These are phyloP conservation scores for Lizonia empirigonia DNA, from an alignment of 2,329 filamentous ascomycete genomes.

Conservation along the genomic window DNA sequence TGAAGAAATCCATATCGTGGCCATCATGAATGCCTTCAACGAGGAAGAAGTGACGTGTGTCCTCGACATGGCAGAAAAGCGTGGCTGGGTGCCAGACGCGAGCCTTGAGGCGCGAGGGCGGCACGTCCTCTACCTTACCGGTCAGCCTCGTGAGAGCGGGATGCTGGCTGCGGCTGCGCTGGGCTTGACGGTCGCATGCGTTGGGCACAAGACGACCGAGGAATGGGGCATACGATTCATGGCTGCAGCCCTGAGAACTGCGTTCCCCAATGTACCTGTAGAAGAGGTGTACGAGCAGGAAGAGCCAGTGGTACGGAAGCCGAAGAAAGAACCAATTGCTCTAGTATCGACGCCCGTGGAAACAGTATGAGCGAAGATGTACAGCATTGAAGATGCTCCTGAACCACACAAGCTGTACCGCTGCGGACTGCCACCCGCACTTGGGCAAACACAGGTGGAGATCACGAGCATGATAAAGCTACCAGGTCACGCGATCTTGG, in stretches of 20 bases:
- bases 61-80: constrained; percentile 32
- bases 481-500: no score
- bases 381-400: no score
- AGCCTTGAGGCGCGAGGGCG: constrained; percentile 27
- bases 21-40: constrained; percentile 52
- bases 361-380: no score
- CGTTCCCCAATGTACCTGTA: constrained; percentile 40
- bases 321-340: neutral
- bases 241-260: constrained; percentile 31
- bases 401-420: no score
- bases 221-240: constrained; percentile 50
- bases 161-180: constrained; percentile 39
- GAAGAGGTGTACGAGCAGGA: constrained; percentile 48
- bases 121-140: constrained; percentile 48
- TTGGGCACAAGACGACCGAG: constrained; percentile 48
- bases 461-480: no score
- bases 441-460: no score
- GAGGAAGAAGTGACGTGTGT: constrained; percentile 46
- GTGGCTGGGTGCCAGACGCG: constrained; percentile 28
- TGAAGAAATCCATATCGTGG: constrained; percentile 35
- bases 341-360: no score
- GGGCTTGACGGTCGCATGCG: constrained; percentile 46
- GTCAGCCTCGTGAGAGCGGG: constrained; percentile 43
- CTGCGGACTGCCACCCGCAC: no score
- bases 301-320: constrained; percentile 10